These are phyloP conservation scores for Xerophyta viscosa DNA, from an alignment of 106 monocot genomes.

Conservation along the genomic window DNA sequence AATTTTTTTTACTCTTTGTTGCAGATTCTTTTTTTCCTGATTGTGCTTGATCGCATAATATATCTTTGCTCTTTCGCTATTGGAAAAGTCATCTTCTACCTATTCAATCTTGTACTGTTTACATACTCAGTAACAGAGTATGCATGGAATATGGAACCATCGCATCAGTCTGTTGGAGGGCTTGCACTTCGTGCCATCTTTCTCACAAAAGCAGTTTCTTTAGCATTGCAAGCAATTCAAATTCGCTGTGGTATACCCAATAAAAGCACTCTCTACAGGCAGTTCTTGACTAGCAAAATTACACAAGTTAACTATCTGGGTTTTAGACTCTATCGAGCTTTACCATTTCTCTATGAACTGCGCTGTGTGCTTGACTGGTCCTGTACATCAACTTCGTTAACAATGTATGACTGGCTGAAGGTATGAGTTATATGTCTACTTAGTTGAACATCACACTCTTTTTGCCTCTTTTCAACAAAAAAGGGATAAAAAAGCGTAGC, in stretches of 20 bases:
- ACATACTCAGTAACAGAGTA: constrained; percentile 91
- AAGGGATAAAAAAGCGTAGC: no score
- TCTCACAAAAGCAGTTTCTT: constrained; percentile 79
- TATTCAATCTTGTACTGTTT: constrained; percentile 82
- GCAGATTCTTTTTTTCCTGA: constrained; percentile 92
- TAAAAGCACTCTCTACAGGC: constrained; percentile 80
- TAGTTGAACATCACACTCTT: no score
- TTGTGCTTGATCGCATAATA: constrained; percentile 88
- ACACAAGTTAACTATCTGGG: constrained; percentile 87
- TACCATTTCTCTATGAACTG: constrained; percentile 94
- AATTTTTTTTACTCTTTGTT: constrained; percentile 10
- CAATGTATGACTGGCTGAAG: constrained; percentile 99
- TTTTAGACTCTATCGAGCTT: constrained; percentile 83
- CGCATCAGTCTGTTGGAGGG: constrained; percentile 55
- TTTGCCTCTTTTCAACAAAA: no score
- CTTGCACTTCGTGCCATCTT: constrained; percentile 92
- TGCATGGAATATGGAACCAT: constrained; percentile 74
- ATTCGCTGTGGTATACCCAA: constrained; percentile 86
- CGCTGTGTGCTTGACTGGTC: constrained; percentile 99
- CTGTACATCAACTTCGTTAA: constrained; percentile 86
- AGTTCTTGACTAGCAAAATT: constrained; percentile 85
- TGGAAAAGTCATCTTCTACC: constrained; percentile 69
- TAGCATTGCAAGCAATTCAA: constrained; percentile 82
- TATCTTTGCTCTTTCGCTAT: constrained; percentile 88
- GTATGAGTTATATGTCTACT: constrained; percentile 17